Evolutionary conservation across 352 stramenopile genomes (phyloP).

Genomic region (Phytopythium aichiense): DNA sequence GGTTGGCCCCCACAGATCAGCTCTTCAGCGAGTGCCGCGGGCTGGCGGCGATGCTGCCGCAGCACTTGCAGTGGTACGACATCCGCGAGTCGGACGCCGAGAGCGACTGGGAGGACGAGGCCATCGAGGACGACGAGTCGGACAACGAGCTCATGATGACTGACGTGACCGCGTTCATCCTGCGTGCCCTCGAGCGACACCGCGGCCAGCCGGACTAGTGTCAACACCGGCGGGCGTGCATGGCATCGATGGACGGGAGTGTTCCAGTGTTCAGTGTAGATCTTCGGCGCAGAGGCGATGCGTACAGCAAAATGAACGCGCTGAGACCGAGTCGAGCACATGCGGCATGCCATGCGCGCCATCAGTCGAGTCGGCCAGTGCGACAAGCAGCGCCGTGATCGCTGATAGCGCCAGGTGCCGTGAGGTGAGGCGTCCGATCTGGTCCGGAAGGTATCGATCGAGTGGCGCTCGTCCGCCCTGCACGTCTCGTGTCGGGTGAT

Average conservation of each 20-base stretch:
- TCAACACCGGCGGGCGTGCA: no score
- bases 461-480: background rate
- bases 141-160: conserved; percentile 12
- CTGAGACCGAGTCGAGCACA: no score
- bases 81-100: conserved; percentile 40
- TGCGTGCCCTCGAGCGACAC: conserved; percentile 4
- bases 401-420: background rate
- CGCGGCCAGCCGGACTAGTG: background rate
- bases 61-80: conserved; percentile 54
- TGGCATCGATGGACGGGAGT: no score
- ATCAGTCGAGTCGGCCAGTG: background rate
- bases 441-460: background rate
- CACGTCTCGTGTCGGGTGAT: background rate
- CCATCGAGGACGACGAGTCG: conserved; percentile 9
- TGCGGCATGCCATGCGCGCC: no score
- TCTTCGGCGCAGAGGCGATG: no score
- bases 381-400: background rate
- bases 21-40: conserved; percentile 24
- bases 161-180: conserved; percentile 9
- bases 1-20: conserved; percentile 10
- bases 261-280: no score
- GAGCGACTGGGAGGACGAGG: conserved; percentile 19
- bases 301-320: no score
- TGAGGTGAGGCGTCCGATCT: background rate
- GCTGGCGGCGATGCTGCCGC: conserved; percentile 16